Conservation (phyloP, 2,329 filamentous ascomycete species). For the Microcyclosporella mali region DNA sequence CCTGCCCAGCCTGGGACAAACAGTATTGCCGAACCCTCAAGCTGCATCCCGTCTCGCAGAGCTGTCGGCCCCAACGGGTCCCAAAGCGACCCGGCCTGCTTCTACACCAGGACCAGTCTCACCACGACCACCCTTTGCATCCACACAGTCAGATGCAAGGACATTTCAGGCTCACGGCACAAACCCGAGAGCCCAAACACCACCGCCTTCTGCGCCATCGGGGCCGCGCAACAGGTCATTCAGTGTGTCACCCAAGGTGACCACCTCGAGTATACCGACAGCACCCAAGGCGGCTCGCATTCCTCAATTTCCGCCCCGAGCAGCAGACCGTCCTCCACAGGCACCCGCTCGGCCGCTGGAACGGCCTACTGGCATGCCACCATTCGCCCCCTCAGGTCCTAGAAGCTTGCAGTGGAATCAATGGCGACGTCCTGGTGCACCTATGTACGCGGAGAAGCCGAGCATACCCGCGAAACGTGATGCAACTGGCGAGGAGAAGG, state of each 20-base stretch:
- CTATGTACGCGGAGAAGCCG: slow-evolving; percentile 19
- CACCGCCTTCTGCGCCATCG: slow-evolving; percentile 28
- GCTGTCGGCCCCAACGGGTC: slow-evolving; percentile 26
- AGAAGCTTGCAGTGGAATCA: slow-evolving; percentile 33
- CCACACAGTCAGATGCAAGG: slow-evolving; percentile 22
- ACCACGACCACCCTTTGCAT: slow-evolving; percentile 23
- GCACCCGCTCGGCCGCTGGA: slow-evolving; percentile 15
- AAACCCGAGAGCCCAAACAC: slow-evolving; percentile 17
- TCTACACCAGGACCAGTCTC: slow-evolving; percentile 21
- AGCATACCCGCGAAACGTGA: slow-evolving; percentile 43
- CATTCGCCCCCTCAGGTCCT: slow-evolving; percentile 22
- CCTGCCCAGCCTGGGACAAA: slow-evolving; percentile 19
- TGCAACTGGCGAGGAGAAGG: slow-evolving; percentile 37
- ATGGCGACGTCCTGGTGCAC: slow-evolving; percentile 39
- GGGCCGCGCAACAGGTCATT: slow-evolving; percentile 29
- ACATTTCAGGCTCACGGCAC: slow-evolving; percentile 9
- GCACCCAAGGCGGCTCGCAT: slow-evolving; percentile 32
- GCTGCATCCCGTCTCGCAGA: slow-evolving; percentile 22
- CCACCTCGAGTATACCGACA: slow-evolving; percentile 29
- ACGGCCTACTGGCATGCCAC: slow-evolving; percentile 10
- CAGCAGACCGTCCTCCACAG: slow-evolving; percentile 6
- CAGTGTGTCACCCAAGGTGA: slow-evolving; percentile 32
- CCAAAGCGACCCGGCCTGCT: slow-evolving; percentile 24
- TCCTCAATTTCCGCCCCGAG: slow-evolving; percentile 11
- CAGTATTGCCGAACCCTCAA: slow-evolving; percentile 20